phyloP scores from a whole-genome alignment of 2,329 filamentous ascomycete species.

The Colletotrichum sp. region DNA sequence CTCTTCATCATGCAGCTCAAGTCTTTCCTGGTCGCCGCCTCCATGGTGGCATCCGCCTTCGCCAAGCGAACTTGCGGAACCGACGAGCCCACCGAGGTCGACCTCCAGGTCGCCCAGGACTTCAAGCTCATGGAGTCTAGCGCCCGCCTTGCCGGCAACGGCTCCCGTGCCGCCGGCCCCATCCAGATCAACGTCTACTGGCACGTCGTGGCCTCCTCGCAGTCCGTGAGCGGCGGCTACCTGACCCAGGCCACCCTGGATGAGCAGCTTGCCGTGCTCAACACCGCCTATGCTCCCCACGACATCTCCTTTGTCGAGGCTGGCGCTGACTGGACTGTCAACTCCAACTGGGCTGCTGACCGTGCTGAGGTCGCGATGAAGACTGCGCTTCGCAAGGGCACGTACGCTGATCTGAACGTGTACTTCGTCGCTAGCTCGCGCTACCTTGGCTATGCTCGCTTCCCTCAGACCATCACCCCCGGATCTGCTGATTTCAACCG shows the following conservation, averaged over 20 bases:
- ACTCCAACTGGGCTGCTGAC: conserved; percentile 50
- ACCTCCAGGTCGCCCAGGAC: conserved; percentile 5
- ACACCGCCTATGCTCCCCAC: conserved; percentile 46
- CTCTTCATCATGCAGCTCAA: conserved; percentile 15
- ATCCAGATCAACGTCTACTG: conserved; percentile 44
- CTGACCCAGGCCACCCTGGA: conserved; percentile 34
- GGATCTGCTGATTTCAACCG: conserved; percentile 37
- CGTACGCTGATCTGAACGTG: conserved; percentile 47
- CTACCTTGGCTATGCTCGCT: conserved; percentile 51
- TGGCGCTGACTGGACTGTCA: conserved; percentile 49
- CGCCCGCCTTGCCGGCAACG: conserved; percentile 19
- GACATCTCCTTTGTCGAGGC: conserved; percentile 49
- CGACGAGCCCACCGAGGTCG: not conserved
- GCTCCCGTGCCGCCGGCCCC: conserved; percentile 22
- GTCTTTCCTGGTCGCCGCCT: conserved; percentile 11
- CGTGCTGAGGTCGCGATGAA: conserved; percentile 47
- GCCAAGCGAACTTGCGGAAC: conserved; percentile 19
- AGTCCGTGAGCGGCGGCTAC: conserved; percentile 34
- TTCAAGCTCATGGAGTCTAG: conserved; percentile 10
- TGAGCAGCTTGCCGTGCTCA: conserved; percentile 49
- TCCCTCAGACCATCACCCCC: conserved; percentile 35
- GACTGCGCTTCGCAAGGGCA: conserved; percentile 45
- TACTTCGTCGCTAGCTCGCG: conserved; percentile 48
- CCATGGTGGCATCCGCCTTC: conserved; percentile 10
- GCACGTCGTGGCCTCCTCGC: conserved; percentile 39